Conservation (phyloP, 1,139 yeast genomes). For the Magnusiomyces magnusii region DNA sequence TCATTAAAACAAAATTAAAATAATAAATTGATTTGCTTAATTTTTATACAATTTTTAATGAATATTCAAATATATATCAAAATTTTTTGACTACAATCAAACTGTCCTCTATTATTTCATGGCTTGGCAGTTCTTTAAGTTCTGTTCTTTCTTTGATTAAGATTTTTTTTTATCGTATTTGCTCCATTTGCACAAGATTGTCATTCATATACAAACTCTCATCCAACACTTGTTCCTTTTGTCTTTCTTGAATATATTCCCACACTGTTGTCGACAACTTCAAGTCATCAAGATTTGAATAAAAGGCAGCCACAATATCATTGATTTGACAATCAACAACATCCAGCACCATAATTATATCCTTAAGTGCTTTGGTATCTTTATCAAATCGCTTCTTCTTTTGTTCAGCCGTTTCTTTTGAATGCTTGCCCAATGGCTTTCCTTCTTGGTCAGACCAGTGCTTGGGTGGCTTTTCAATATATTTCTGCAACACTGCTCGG, state of each 20-base stretch:
- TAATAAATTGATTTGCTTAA: too few relatives aligned
- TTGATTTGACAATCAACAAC: neutral
- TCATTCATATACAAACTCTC: neutral
- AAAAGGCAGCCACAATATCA: neutral
- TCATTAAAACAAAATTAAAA: too few relatives aligned
- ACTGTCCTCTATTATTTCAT: too few relatives aligned
- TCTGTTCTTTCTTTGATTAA: too few relatives aligned
- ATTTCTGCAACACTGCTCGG: constrained; percentile 24
- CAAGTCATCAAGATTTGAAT: constrained; percentile 1
- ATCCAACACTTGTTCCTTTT: neutral
- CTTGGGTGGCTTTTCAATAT: constrained; percentile 28
- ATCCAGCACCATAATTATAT: neutral
- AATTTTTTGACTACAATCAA: too few relatives aligned
- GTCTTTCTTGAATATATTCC: neutral
- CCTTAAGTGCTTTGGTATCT: neutral
- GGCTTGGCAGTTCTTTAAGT: too few relatives aligned
- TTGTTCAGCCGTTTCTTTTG: constrained; percentile 13
- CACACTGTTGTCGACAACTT: neutral
- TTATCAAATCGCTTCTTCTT: neutral
- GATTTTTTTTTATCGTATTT: neutral
- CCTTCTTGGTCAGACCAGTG: constrained; percentile 31
- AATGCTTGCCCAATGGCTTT: constrained; percentile 13
- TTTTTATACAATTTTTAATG: too few relatives aligned
- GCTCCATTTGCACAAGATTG: neutral
- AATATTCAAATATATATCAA: too few relatives aligned